These are phyloP conservation scores for Ophiostoma sp. DNA, from an alignment of 2,329 filamentous ascomycete species.

Conservation along the genomic window DNA sequence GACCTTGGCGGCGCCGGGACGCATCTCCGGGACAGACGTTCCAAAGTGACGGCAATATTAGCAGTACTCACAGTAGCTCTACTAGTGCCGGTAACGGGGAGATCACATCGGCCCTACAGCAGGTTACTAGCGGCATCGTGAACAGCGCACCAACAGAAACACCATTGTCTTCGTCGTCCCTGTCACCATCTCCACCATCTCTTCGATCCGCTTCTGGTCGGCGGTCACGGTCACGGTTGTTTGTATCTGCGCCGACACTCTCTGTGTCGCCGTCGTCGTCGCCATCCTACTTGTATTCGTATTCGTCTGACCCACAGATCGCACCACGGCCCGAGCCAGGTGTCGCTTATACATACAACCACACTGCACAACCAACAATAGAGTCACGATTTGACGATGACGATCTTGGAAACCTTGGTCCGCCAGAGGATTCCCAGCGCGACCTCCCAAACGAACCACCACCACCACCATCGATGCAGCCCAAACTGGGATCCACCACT, in stretches of 20 bases:
- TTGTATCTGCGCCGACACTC: neutral
- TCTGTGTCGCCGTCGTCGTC: neutral
- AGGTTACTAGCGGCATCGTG: neutral
- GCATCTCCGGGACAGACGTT: neutral
- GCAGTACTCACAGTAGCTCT: neutral
- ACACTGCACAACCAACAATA: neutral
- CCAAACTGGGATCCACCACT: too few species aligned
- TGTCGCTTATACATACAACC: neutral
- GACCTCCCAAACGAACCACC: too few species aligned
- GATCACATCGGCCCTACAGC: neutral
- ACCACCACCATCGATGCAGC: too few species aligned
- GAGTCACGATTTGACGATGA: too few species aligned
- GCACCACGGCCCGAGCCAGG: neutral
- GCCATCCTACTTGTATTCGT: neutral
- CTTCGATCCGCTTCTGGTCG: neutral
- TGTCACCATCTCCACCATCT: neutral
- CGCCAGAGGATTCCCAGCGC: too few species aligned
- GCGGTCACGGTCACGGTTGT: neutral
- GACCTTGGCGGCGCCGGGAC: conserved; percentile 28
- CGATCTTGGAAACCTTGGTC: too few species aligned
- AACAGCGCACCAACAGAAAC: neutral
- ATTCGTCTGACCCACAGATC: neutral
- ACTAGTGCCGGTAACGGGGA: too few species aligned
- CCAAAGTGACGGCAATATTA: neutral
- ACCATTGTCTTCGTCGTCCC: neutral